Evolutionary conservation across 768 basidiomycete genomes (phyloP).

Genomic region (Russula brevipes): DNA sequence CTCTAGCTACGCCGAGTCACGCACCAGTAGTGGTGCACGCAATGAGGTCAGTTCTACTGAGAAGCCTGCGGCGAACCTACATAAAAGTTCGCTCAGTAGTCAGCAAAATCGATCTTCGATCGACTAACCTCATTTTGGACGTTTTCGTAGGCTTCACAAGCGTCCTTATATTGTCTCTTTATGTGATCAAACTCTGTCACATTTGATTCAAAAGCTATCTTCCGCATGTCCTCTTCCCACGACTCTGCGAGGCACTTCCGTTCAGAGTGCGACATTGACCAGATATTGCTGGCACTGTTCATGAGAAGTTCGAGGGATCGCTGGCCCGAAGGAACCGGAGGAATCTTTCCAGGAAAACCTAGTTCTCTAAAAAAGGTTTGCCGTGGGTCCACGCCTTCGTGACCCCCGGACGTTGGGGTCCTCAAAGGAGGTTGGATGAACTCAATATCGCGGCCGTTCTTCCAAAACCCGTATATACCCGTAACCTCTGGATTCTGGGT

Average conservation of each 20-base stretch:
- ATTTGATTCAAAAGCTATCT: constrained; percentile 30
- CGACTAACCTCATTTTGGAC: constrained; percentile 50
- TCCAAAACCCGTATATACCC: constrained; percentile 24
- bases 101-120: neutral
- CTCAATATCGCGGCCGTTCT: constrained; percentile 15
- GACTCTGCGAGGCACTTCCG: constrained; percentile 39
- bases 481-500: neutral
- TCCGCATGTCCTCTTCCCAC: constrained; percentile 46
- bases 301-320: constrained; percentile 39
- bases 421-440: constrained; percentile 11
- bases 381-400: neutral
- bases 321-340: constrained; percentile 34
- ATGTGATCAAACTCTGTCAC: constrained; percentile 41
- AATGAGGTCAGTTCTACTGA: constrained; percentile 54
- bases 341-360: constrained; percentile 34
- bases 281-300: constrained; percentile 36
- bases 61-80: constrained; percentile 52
- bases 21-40: constrained; percentile 75
- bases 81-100: neutral
- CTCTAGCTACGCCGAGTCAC: neutral
- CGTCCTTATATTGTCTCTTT: constrained; percentile 40
- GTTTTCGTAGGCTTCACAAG: constrained; percentile 35
- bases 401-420: neutral
- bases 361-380: constrained; percentile 36
- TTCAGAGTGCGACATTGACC: constrained; percentile 51